Evolutionary conservation across 2,329 filamentous ascomycete genomes (phyloP), one percentile per base, ranked within the genome.

Genomic region (Ceratocystis variospora): DNA sequence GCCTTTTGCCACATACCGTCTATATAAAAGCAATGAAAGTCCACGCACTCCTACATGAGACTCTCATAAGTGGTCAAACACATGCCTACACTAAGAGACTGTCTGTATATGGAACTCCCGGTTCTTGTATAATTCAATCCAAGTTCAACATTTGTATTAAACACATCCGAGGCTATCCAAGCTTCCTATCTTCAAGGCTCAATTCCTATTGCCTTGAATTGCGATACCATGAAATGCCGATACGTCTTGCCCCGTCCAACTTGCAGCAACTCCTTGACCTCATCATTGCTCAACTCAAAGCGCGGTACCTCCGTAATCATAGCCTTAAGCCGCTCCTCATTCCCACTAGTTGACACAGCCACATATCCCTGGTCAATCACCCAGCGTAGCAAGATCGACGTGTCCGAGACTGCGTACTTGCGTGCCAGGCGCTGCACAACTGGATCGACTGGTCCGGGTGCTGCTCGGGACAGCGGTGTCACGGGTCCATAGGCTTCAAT

Each of bases 401-500:
- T 64, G 17, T 64, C 50, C 31, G 48, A 41, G 19, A 64, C 63
- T 10, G 0, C 48, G 22, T 64, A 59, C 46, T 64, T 64, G 17
- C n/a, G n/a, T 10, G 63, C 63, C 19, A 64, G 28, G 7, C 33
- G 25, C 12, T 55, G n/a, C 15, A 64, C 33, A 25, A 55, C 15
- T 10, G 6, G 28, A 44, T 57, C 48, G 17, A 64, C 28, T 12
- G 63, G 48, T 3, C 63, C 46, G 12, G 44, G 25, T 4, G 62
- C 25, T 15, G 48, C 46, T 22, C 48, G 17, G 1, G 22, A 37
- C 19, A 64, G 7, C 19, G 63, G 63, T 7, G 50, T 57, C 10
- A 45, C 48, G n/a, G 85, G 85, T 50, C 82, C 86, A 75, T 87
- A 87, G 3, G 84, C 84, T 71, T 83, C 81, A 61, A 87, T 73